Base-by-base conservation (phyloP, 2,329 filamentous ascomycete species). In the Penicillium sp. region DNA sequence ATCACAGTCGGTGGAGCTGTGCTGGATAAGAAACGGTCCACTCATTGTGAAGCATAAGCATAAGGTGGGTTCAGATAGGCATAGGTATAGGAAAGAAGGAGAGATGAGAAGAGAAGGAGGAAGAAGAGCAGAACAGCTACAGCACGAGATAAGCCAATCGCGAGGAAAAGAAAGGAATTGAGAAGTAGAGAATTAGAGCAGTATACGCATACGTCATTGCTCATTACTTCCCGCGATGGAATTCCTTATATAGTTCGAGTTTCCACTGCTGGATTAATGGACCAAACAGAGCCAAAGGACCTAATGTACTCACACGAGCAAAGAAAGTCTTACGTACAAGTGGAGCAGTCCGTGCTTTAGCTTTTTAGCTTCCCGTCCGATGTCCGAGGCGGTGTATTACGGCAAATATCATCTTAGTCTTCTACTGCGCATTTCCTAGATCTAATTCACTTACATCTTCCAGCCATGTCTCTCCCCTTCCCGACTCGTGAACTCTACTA, bases 401-500 rank as follows among this genome's bases (percentile, higher is more conserved):
- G 50, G 36, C 31, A 34, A n/a, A n/a, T n/a, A n/a, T n/a, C n/a
- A n/a, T n/a, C n/a, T n/a, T n/a, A n/a, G n/a, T n/a, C n/a, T n/a
- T n/a, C n/a, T n/a, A n/a, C n/a, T n/a, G n/a, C n/a, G n/a, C n/a
- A n/a, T n/a, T n/a, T n/a, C n/a, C n/a, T n/a, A n/a, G n/a, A n/a
- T n/a, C n/a, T n/a, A n/a, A 40, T 18, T 35, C 29, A 44, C 20
- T 37, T 22, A 41, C 32, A 24, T n/a, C 20, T 43, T 18, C 22
- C 37, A 47, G 57, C 28, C 24, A 69, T 68, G 62, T 49, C 62
- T 45, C 47, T 54, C 56, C 58, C 64, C 64, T 76, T 78, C 57
- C 60, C 75, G 38, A 64, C 73, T 35, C 78, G 81, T 54, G 79
- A 86, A 63, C 82, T 89, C 54, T 93, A 86, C 71, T 88, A 89